Evolutionary conservation across 495 filamentous ascomycete species (phyloP), one percentile per base, ranked within the genome.

Genomic region (Rusavskia elegans): DNA sequence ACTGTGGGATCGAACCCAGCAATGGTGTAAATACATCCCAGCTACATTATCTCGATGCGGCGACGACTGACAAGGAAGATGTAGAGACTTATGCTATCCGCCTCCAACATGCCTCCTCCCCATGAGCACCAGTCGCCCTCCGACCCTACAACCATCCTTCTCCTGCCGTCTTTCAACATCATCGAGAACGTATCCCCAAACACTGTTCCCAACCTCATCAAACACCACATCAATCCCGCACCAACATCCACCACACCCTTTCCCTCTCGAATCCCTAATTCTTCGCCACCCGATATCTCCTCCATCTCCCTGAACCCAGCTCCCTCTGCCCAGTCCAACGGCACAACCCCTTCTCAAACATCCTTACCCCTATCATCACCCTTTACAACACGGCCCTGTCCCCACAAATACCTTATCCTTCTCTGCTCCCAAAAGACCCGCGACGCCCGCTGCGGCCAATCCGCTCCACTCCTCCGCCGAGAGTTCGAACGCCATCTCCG

Each of bases 401-500:
- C 87, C 0, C 92, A 98, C 70, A 73, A 78, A 41, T 84, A 81
- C 50, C 74, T 97, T 32, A 88, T 98, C 61, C 81, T 97, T 11
- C 80, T 97, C 57, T 97, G 93, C 73, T 93, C 86, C 19, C 92
- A 97, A 60, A 79, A 76, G 59, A 95, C 87, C 36, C 84, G 92
- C 52, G 92, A 98, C 64, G 92, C 89, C 0, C 85, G 92, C 59
- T 98, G 92, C 64, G 92, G 90, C 0, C 88, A 95, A 63, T 87
- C 82, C 16, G 92, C 92, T 16, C 92, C 92, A 0, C 73, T 98
- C 10, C 76, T 98, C 2, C 71, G 78, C 35, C 80, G 81, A 53
- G 93, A 98, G 65, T 80, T 98, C 32, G 88, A 93, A 68, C 77
- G 90, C 0, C 90, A 97, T 61, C 72, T 98, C 44, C 83, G 88